phyloP scores from a whole-genome alignment of 345 rosid species.

The Melaleuca alternifolia region DNA sequence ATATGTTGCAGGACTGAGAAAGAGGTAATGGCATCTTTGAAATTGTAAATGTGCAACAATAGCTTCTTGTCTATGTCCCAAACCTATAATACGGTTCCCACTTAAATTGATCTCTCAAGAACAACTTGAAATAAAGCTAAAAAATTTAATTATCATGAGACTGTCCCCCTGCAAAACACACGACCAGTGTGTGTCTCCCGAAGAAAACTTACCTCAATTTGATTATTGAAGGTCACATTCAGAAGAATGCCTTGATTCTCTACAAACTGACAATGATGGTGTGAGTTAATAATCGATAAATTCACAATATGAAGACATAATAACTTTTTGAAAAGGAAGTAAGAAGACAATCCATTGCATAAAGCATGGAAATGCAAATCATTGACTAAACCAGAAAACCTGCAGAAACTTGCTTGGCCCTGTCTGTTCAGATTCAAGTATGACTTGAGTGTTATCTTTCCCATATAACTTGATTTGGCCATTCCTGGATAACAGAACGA shows the following conservation, averaged over 20 bases:
- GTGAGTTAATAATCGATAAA: not conserved
- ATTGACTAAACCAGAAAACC: constrained; percentile 23
- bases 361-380: not conserved
- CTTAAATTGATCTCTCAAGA: not conserved
- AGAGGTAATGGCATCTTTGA: constrained; percentile 51
- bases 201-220: constrained; percentile 56
- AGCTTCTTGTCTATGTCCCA: constrained; percentile 77
- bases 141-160: not conserved
- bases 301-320: not conserved
- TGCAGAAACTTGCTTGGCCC: constrained; percentile 61
- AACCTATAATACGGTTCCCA: constrained; percentile 28
- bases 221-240: constrained; percentile 59
- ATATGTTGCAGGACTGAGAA: constrained; percentile 51
- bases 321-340: not conserved
- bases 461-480: constrained; percentile 83
- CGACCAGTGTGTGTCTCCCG: not conserved
- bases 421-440: constrained; percentile 53
- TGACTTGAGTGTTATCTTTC: constrained; percentile 52
- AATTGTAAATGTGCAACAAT: constrained; percentile 38
- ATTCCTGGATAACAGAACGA: constrained; percentile 32
- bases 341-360: not conserved
- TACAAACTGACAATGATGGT: constrained; percentile 37
- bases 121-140: not conserved
- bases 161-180: not conserved
- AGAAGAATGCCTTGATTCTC: constrained; percentile 66